Evolutionary conservation across 2,329 filamentous ascomycete species (phyloP).

Genomic region (Ceratocystis papillata): DNA sequence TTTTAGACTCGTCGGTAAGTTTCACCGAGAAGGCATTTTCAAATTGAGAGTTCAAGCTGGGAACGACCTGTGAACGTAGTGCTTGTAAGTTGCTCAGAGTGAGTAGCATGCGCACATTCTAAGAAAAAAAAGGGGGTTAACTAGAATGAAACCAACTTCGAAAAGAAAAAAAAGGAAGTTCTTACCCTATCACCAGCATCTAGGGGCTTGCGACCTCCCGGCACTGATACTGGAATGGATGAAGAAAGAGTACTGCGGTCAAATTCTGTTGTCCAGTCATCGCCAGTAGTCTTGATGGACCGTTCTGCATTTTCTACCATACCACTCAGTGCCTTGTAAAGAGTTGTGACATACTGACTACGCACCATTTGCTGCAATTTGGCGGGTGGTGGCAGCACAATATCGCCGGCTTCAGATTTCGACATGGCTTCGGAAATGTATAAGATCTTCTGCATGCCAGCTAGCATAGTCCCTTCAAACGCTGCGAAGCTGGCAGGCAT

Average conservation of each 20-base stretch:
- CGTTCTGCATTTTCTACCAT: constrained; percentile 95
- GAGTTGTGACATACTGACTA: constrained; percentile 80
- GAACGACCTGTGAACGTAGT: constrained; percentile 70
- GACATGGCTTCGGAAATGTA: constrained; percentile 80
- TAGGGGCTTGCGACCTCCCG: constrained; percentile 36
- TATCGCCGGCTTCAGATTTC: constrained; percentile 61
- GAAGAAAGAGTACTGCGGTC: constrained; percentile 28
- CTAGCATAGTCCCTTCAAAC: constrained; percentile 72
- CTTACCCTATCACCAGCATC: constrained; percentile 48
- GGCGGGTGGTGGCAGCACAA: constrained; percentile 71
- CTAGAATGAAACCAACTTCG: not conserved
- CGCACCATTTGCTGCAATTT: constrained; percentile 87
- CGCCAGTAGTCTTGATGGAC: constrained; percentile 52
- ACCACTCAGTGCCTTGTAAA: constrained; percentile 88
- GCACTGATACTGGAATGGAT: constrained; percentile 25
- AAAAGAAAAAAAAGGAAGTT: constrained; percentile 20
- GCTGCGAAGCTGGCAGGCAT: constrained; percentile 80
- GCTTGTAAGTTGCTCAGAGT: constrained; percentile 86
- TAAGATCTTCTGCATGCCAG: constrained; percentile 86
- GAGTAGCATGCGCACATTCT: constrained; percentile 87
- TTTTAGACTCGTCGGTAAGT: constrained; percentile 84
- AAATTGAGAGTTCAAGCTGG: constrained; percentile 80
- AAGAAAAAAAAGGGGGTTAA: constrained; percentile 19
- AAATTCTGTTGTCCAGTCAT: constrained; percentile 46
- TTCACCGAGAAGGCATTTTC: constrained; percentile 91